These are phyloP conservation scores for Fusarium duplospermum DNA, from an alignment of 2,329 filamentous ascomycete species.

Conservation along the genomic window DNA sequence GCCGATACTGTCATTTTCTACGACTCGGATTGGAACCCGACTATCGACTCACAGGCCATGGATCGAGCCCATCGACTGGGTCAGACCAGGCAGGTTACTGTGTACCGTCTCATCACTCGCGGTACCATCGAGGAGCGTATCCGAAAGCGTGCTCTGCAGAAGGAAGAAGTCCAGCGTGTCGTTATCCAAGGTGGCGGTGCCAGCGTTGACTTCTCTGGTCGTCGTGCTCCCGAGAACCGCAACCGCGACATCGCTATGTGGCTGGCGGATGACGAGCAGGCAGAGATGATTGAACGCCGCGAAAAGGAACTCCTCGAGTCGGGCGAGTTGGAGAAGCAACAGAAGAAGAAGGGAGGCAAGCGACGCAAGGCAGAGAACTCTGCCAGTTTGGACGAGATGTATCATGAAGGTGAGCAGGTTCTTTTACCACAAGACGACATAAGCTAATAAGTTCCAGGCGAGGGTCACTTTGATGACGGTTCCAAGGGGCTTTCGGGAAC, in stretches of 20 bases:
- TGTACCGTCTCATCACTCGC: slow-evolving; percentile 96
- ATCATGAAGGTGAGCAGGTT: slow-evolving; percentile 88
- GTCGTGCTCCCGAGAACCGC: slow-evolving; percentile 86
- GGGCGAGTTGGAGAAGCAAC: slow-evolving; percentile 73
- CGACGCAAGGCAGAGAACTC: slow-evolving; percentile 66
- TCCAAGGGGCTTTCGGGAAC: slow-evolving; percentile 68
- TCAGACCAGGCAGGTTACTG: slow-evolving; percentile 94
- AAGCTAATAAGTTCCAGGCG: slow-evolving; percentile 68
- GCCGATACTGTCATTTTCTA: slow-evolving; percentile 99
- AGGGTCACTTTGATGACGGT: slow-evolving; percentile 93
- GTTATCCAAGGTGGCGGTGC: slow-evolving; percentile 93
- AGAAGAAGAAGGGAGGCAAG: slow-evolving; percentile 69
- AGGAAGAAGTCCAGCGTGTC: slow-evolving; percentile 98
- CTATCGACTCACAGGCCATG: slow-evolving; percentile 99
- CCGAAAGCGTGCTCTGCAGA: slow-evolving; percentile 94
- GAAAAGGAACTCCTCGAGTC: slow-evolving; percentile 87
- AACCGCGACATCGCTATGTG: slow-evolving; percentile 99
- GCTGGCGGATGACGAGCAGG: slow-evolving; percentile 97
- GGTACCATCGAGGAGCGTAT: slow-evolving; percentile 99
- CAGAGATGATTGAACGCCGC: slow-evolving; percentile 90
- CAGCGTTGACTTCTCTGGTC: slow-evolving; percentile 95
- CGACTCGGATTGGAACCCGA: slow-evolving; percentile 99
- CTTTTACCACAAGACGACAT: neutral
- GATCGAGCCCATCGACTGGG: slow-evolving; percentile 97
- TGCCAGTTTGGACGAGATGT: slow-evolving; percentile 93